Evolutionary conservation across 2,329 filamentous ascomycete genomes (phyloP).

Genomic region (Akanthomyces muscarius): DNA sequence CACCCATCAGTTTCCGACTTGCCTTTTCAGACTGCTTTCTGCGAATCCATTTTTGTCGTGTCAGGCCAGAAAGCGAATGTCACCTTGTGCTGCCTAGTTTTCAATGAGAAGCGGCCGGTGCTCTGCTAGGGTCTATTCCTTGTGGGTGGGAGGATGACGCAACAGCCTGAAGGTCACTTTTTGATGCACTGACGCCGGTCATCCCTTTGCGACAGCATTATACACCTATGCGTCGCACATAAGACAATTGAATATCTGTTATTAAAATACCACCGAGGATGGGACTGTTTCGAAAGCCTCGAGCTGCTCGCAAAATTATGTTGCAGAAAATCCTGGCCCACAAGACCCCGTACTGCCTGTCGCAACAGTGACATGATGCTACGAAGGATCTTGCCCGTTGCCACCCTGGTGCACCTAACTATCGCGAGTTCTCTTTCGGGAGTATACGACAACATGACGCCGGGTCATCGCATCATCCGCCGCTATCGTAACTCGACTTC

Average conservation of each 20-base stretch:
- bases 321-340: background rate
- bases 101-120: background rate
- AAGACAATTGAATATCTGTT: background rate
- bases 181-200: background rate
- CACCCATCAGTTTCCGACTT: too few relatives aligned
- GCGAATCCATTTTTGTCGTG: too few relatives aligned
- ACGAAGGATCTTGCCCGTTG: background rate
- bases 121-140: background rate
- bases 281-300: background rate
- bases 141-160: background rate
- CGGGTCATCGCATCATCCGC: background rate
- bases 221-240: background rate
- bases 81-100: background rate
- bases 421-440: background rate
- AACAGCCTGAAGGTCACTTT: background rate
- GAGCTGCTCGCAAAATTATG: background rate
- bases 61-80: too few relatives aligned
- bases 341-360: background rate
- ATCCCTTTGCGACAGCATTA: background rate
- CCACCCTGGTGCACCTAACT: background rate
- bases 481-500: background rate
- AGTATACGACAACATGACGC: background rate
- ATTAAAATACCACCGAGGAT: background rate
- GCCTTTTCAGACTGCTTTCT: too few relatives aligned
- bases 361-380: background rate